These are phyloP conservation scores for Candida stauntonica DNA, from an alignment of 805 yeast species.

Conservation along the genomic window DNA sequence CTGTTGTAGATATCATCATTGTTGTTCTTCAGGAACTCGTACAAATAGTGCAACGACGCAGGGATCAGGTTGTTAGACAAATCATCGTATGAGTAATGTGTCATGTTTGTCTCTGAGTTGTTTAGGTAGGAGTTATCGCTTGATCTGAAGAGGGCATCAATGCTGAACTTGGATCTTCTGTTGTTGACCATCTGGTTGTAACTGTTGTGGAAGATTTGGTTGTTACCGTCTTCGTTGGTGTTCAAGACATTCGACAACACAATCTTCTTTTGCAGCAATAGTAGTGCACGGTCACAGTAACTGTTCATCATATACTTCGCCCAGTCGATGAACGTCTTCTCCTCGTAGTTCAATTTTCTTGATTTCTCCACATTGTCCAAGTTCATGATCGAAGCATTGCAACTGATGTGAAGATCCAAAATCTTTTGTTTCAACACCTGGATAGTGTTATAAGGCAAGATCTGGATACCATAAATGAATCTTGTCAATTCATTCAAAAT, in stretches of 20 bases:
- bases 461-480: slow-evolving; percentile 44
- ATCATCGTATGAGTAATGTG: slow-evolving; percentile 44
- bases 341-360: slow-evolving; percentile 34
- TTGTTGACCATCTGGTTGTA: slow-evolving; percentile 29
- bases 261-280: slow-evolving; percentile 36
- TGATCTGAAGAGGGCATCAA: slow-evolving; percentile 20
- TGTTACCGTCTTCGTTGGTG: slow-evolving; percentile 25
- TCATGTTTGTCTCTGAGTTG: slow-evolving; percentile 10
- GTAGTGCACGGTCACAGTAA: slow-evolving; percentile 51
- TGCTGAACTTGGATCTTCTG: slow-evolving; percentile 24
- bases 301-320: slow-evolving; percentile 44
- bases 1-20: slow-evolving; percentile 43
- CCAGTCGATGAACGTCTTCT: slow-evolving; percentile 40
- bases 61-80: slow-evolving; percentile 51
- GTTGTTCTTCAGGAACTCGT: slow-evolving; percentile 49
- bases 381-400: slow-evolving; percentile 44
- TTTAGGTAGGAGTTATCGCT: slow-evolving; percentile 9
- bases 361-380: slow-evolving; percentile 34
- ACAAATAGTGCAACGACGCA: slow-evolving; percentile 50
- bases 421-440: slow-evolving; percentile 45
- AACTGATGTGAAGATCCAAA: slow-evolving; percentile 43
- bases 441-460: slow-evolving; percentile 37
- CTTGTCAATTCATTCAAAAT: slow-evolving; percentile 51
- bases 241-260: slow-evolving; percentile 27
- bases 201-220: slow-evolving; percentile 24